Conservation (phyloP, 352 stramenopile species). For the Phytophthora syringae region DNA sequence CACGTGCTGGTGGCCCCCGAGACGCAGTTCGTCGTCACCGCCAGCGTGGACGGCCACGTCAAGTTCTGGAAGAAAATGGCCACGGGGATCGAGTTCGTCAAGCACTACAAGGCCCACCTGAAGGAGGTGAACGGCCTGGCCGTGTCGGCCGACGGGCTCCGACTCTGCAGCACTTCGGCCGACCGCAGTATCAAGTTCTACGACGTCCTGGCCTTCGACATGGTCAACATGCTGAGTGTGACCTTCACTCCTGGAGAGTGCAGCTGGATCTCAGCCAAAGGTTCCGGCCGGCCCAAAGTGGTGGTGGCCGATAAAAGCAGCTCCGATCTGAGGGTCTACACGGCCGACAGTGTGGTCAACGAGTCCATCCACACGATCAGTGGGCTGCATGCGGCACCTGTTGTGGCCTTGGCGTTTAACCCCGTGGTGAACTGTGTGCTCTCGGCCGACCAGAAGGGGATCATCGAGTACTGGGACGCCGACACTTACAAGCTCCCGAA, state of each 20-base stretch:
- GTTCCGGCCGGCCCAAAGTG: conserved; percentile 67
- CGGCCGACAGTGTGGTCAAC: conserved; percentile 60
- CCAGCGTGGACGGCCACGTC: conserved; percentile 95
- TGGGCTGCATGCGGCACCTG: conserved; percentile 90
- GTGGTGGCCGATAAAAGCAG: conserved; percentile 75
- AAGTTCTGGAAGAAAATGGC: conserved; percentile 99
- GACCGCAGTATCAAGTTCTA: conserved; percentile 99
- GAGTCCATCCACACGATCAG: conserved; percentile 75
- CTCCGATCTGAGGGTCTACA: conserved; percentile 88
- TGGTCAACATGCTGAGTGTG: conserved; percentile 96
- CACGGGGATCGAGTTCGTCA: conserved; percentile 98
- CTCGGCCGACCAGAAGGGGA: conserved; percentile 90
- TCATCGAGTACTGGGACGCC: conserved; percentile 95
- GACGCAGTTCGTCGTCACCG: conserved; percentile 98
- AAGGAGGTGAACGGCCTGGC: conserved; percentile 85
- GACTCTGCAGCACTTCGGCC: conserved; percentile 82
- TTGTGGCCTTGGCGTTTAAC: conserved; percentile 92
- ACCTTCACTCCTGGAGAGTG: conserved; percentile 70
- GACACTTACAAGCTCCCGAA: conserved; percentile 67
- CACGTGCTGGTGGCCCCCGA: conserved; percentile 90
- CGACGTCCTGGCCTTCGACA: conserved; percentile 98
- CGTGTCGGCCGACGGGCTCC: conserved; percentile 85
- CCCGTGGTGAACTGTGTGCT: conserved; percentile 87
- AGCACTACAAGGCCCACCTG: conserved; percentile 98
- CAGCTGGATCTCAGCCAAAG: conserved; percentile 77